phyloP scores from a whole-genome alignment of 2,329 filamentous ascomycete species.

The Ophiocordyceps camponoti-saundersi region DNA sequence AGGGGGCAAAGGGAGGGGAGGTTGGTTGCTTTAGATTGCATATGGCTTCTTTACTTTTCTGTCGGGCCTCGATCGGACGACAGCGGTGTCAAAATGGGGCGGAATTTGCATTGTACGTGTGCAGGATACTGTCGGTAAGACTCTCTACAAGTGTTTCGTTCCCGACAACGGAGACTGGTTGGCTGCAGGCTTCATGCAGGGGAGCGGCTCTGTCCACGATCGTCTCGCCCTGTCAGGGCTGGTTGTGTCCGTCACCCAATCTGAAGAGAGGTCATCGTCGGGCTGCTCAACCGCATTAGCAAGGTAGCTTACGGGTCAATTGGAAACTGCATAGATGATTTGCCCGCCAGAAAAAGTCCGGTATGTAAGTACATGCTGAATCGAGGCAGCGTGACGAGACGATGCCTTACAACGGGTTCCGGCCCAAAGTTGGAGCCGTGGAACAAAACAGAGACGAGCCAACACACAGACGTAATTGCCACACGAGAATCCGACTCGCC shows the following conservation, averaged over 20 bases:
- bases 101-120: background rate
- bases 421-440: background rate
- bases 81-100: background rate
- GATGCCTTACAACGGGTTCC: no score
- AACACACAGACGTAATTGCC: background rate
- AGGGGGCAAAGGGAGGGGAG: background rate
- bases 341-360: background rate
- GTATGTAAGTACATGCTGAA: no score
- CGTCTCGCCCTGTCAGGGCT: no score
- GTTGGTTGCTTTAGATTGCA: background rate
- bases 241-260: no score
- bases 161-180: background rate
- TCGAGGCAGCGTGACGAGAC: no score
- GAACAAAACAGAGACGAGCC: background rate
- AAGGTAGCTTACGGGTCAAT: background rate
- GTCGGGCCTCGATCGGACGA: no score
- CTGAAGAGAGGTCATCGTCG: no score
- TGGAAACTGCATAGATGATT: background rate
- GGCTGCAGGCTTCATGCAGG: background rate
- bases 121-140: background rate
- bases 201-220: no score
- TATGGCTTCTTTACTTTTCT: background rate
- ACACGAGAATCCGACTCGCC: background rate
- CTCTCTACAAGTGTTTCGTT: background rate
- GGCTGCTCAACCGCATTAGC: no score